These are phyloP conservation scores for Heracleum sosnowskyi DNA, from an alignment of 129 eudicot species.

Conservation along the genomic window DNA sequence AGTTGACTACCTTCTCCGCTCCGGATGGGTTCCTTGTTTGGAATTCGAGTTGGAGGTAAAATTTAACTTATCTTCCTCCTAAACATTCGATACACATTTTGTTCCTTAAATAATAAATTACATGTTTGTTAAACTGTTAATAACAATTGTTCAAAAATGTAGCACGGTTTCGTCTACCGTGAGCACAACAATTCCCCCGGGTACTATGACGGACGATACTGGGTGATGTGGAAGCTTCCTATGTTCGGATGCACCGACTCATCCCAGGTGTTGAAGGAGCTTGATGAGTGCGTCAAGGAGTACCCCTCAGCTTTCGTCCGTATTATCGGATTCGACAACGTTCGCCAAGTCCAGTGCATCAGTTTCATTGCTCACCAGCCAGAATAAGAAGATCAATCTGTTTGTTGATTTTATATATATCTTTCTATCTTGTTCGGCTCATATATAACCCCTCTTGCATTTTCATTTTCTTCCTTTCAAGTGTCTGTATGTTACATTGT, in stretches of 20 bases:
- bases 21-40: constrained; percentile 61
- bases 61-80: neutral
- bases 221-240: constrained; percentile 88
- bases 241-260: constrained; percentile 76
- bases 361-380: constrained; percentile 72
- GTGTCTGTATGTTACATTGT: neutral
- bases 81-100: too few relatives aligned
- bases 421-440: neutral
- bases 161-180: constrained; percentile 62
- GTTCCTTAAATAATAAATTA: too few relatives aligned
- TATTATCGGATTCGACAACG: constrained; percentile 69
- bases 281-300: constrained; percentile 42
- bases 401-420: neutral
- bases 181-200: constrained; percentile 56
- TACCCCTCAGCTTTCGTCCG: constrained; percentile 54
- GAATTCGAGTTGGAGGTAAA: constrained; percentile 56
- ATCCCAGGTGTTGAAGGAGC: constrained; percentile 47
- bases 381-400: constrained; percentile 1
- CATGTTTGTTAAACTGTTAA: neutral
- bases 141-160: neutral
- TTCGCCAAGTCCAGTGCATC: constrained; percentile 59
- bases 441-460: neutral
- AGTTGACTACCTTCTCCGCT: constrained; percentile 50
- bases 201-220: constrained; percentile 83
- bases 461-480: neutral